Evolutionary conservation across 176 grass and related monocot species (phyloP), one percentile per base, ranked within the genome.

Genomic region (Elymus sibiricus): DNA sequence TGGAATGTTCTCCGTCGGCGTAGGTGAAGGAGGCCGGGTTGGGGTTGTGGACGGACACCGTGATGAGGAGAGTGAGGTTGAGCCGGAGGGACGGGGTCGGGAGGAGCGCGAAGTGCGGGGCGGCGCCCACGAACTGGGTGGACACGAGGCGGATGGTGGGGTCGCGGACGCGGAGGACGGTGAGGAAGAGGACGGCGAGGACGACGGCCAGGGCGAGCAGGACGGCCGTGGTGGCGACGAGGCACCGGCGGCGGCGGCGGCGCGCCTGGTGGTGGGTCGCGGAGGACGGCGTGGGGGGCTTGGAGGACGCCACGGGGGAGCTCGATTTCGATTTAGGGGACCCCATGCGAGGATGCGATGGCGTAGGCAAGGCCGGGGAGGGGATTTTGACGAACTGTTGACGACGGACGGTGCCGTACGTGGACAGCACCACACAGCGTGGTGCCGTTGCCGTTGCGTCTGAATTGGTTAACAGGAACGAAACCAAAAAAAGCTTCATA

Each of bases 21-120:
- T 90, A 63, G 38, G 87, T 7, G 92, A 97, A 97, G 78, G 85
- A 70, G 11, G 92, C 92, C 78, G 77, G 86, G 75, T 97, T 97
- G 47, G 90, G 94, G 89, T 97, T 97, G 75, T 85, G 58, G n/a
- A 97, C 86, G 21, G 56, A 62, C 11, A 89, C 89, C 3, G 69
- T 51, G 71, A 97, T 65, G 74, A 92, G 75, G 14, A 97, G 79
- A 8, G 92, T 97, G 67, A 92, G 67, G 85, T 97, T 94, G 63
- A 94, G 76, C 43, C 81, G 22, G 47, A 95, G 2, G 3, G 71
- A 77, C 7, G 44, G 0, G 9, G 73, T 5, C 3, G 89, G 91
- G 37, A 89, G 42, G 44, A 76, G 74, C 74, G 86, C 47, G 43
- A 95, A 26, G 24, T 70, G 83, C 1, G 93, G 95, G 1, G 89